Conservation (phyloP, 306 rosid genomes). For the Castanea mollissima region DNA sequence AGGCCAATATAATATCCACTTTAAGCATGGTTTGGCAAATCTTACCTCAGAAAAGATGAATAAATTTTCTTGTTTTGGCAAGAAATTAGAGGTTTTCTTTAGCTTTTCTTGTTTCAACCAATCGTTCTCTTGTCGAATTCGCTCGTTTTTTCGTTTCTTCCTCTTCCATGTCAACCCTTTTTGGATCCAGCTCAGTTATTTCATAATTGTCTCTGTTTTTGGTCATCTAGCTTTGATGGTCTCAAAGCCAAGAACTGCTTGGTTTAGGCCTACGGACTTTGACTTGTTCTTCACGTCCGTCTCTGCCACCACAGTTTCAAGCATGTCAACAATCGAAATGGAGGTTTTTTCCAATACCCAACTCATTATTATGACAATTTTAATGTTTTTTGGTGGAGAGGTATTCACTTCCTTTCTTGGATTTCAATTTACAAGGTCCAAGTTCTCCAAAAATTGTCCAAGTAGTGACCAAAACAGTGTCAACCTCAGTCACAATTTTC, state of each 20-base stretch:
- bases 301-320: constrained; percentile 68
- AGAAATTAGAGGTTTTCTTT: neutral
- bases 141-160: neutral
- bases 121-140: neutral
- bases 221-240: constrained; percentile 52
- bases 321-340: constrained; percentile 72
- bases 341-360: constrained; percentile 54
- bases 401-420: constrained; percentile 55
- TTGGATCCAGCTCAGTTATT: constrained; percentile 37
- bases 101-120: neutral
- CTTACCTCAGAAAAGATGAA: neutral
- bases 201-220: constrained; percentile 32
- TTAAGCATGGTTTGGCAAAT: too few species aligned
- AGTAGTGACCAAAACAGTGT: neutral
- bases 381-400: constrained; percentile 72
- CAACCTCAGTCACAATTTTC: neutral
- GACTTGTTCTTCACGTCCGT: constrained; percentile 72
- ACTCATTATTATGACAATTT: constrained; percentile 42
- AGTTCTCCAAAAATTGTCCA: neutral
- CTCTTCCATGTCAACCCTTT: constrained; percentile 11
- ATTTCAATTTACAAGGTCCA: constrained; percentile 22
- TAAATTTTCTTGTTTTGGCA: neutral
- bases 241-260: constrained; percentile 33
- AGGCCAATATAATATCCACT: too few species aligned
- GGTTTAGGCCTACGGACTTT: constrained; percentile 10